Evolutionary conservation across 768 basidiomycete genomes (phyloP), one percentile per base, ranked within the genome.

Genomic region (Sarcodon aspratus): DNA sequence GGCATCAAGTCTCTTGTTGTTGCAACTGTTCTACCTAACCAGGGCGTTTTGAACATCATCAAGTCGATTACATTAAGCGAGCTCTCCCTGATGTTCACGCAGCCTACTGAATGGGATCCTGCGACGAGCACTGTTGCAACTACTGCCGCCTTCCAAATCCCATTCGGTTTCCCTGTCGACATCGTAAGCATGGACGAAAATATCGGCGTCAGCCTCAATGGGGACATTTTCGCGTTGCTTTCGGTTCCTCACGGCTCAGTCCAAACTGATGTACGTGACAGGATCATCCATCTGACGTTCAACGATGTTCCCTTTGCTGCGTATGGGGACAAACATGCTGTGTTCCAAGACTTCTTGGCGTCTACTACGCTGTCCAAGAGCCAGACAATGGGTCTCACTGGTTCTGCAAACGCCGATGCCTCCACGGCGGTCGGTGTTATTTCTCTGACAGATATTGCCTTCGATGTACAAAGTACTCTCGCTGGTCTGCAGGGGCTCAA

Each of bases 111-210:
- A 12, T 86, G 77, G 54, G 62, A 58, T 44, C 85, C 85, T 4
- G 50, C 66, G 11, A 74, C 82, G 15, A 74, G 78, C 48, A 83
- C 78, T 54, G 69, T 72, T 48, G 70, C 72, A 34, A 79, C 82
- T 1, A 73, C 74, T 15, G 80, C 80, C 0, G 69, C 75, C 0
- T 87, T 87, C 63, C 72, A 71, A 12, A 64, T 86, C 1, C 85
- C 83, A 2, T 86, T 86, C 54, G 70, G 62, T 12, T 85, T 87
- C 66, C 80, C 84, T 0, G 51, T 85, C 49, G 79, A 87, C 56
- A 79, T 87, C 54, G 69, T 71, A 2, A 67, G 79, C 1, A 59
- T 86, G 38, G 72, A 76, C 46, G 79, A 79, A 61, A 78, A 75
- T 37, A 73, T 84, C 47, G 72, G 69, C 6, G 65, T 79, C 44